Evolutionary conservation across 2,329 filamentous ascomycete species (phyloP).

Genomic region (Beauveria varroae): DNA sequence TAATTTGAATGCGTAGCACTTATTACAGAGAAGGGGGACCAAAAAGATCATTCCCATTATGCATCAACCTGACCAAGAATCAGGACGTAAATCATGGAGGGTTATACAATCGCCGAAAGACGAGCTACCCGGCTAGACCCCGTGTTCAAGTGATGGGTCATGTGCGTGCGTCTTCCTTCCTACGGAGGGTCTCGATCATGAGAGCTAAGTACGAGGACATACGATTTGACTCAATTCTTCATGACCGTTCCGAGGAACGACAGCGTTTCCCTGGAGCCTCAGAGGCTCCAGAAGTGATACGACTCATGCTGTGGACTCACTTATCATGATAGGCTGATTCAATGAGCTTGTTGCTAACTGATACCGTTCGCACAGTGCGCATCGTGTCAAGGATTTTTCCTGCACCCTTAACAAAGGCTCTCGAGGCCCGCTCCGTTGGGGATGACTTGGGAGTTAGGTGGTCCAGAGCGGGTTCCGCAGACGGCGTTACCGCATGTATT

Average conservation of each 20-base stretch:
- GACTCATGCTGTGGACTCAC: neutral
- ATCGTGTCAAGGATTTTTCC: neutral
- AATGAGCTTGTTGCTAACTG: neutral
- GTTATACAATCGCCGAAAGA: neutral
- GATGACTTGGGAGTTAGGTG: neutral
- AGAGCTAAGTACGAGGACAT: neutral
- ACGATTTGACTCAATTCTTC: neutral
- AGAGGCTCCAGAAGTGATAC: neutral
- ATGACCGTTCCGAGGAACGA: neutral
- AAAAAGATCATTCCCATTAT: no score
- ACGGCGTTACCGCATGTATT: no score
- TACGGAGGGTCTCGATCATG: neutral
- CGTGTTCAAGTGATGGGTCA: neutral
- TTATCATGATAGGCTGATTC: neutral
- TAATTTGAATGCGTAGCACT: no score
- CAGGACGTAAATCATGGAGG: no score
- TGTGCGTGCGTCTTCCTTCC: neutral
- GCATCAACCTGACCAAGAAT: no score
- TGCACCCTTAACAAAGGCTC: neutral
- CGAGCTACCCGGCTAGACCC: neutral
- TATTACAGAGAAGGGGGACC: no score
- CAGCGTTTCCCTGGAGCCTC: neutral
- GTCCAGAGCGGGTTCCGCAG: neutral
- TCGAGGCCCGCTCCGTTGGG: neutral
- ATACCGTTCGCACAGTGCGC: neutral